Percentiles rank a stretch among this genome's conserved stretches.
Evolutionary conservation across 2,329 filamentous ascomycete genomes (phyloP).

Genomic region (Pseudogymnoascus sp.): DNA sequence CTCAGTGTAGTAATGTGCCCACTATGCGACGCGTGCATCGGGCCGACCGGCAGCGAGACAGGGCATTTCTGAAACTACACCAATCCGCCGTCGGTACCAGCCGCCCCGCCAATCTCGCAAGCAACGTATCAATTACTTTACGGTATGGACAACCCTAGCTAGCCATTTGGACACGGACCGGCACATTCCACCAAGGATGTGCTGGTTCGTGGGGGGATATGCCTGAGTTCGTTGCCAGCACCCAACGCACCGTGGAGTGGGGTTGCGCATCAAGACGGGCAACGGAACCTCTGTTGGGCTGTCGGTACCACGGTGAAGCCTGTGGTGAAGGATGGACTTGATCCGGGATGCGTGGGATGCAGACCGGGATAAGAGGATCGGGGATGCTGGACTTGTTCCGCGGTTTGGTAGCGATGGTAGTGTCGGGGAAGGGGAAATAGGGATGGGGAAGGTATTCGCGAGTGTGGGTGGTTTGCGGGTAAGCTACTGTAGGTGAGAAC

Average conservation of each 20-base stretch:
- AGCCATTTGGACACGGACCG: background rate
- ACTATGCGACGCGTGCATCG: background rate
- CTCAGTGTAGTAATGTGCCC: background rate
- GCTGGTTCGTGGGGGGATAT: background rate
- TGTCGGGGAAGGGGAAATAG: background rate
- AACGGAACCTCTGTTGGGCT: background rate
- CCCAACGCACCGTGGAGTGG: background rate
- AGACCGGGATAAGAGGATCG: background rate
- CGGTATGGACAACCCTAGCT: background rate
- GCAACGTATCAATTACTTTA: background rate
- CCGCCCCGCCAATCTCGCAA: background rate
- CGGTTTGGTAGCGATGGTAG: background rate
- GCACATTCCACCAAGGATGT: background rate
- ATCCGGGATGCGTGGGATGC: background rate
- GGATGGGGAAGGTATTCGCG: background rate
- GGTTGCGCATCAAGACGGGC: background rate
- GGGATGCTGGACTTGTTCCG: background rate
- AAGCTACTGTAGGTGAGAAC: background rate
- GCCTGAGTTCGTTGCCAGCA: background rate
- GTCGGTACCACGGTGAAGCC: background rate
- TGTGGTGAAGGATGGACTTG: background rate
- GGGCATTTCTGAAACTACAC: background rate
- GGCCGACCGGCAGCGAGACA: background rate
- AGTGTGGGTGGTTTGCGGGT: background rate
- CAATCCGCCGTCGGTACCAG: background rate